Percentiles rank a stretch among this genome's conserved stretches.
Evolutionary conservation across 306 rosid species (phyloP).

Genomic region (Vicia sativa): DNA sequence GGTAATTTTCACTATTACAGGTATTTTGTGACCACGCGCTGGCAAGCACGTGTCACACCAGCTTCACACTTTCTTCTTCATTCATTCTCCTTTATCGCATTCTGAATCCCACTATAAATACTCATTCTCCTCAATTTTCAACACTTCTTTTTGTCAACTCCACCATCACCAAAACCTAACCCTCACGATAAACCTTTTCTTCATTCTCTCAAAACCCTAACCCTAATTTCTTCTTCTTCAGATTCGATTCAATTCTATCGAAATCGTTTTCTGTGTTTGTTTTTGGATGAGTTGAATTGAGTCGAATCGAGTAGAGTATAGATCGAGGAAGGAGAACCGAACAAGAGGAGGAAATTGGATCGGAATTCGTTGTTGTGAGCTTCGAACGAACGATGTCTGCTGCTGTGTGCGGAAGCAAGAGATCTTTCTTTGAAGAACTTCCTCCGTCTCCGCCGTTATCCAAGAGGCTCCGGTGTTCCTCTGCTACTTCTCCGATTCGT

Average conservation of each 20-base stretch:
- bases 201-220: constrained; percentile 34
- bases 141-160: background rate
- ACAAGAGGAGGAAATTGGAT: constrained; percentile 30
- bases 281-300: background rate
- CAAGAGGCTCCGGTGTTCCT: constrained; percentile 88
- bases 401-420: constrained; percentile 97
- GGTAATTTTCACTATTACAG: background rate
- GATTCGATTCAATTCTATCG: background rate
- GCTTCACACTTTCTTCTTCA: background rate
- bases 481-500: constrained; percentile 78
- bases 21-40: constrained; percentile 27
- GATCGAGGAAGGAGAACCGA: constrained; percentile 4
- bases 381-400: constrained; percentile 85
- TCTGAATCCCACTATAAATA: constrained; percentile 10
- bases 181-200: constrained; percentile 28
- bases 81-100: constrained; percentile 10
- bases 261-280: background rate
- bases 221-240: background rate
- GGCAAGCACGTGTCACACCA: constrained; percentile 19
- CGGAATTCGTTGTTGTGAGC: constrained; percentile 17
- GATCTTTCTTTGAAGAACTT: constrained; percentile 95
- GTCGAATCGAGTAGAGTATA: background rate
- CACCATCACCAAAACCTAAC: constrained; percentile 33
- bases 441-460: constrained; percentile 88
- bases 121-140: background rate